Evolutionary conservation across 352 stramenopile genomes (phyloP), one percentile per base, ranked within the genome.

Genomic region (Globisporangium okanoganense): DNA sequence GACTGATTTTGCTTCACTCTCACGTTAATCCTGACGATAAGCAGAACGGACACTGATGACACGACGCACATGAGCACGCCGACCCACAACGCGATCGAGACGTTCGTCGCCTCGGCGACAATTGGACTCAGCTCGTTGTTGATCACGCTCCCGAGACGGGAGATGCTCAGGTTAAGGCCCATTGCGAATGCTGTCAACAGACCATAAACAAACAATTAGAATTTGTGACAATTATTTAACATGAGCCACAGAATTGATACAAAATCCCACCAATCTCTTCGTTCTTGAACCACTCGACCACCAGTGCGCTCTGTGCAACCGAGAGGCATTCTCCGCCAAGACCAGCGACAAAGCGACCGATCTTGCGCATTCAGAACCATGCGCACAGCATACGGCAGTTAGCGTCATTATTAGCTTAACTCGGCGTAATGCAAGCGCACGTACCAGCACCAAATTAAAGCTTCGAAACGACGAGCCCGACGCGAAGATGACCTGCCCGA

Each of bases 201-300:
- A 16, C 53, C 43, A 55, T 29, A 35, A 31, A 27, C 58, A 47
- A 18, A 1, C 5, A 22, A 10, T 45, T 12, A 45, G 16, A 45
- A 45, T 13, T 5, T 1, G 40, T 22, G n/a, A n/a, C n/a, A n/a
- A n/a, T n/a, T n/a, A n/a, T 22, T 22, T 7, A 12, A 45, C 40
- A 5, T n/a, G 13, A 6, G 1, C 14, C 41, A 61, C 3, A 5
- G 0, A 43, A 9, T 16, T 33, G 29, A 45, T 45, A 45, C 8
- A 36, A 33, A 14, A 33, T 13, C 70, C 18, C 52, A 87, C 78
- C 77, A 0, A 98, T 66, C 43, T 98, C 92, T 62, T 80, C 95
- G 58, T 94, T 95, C 57, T 92, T 88, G 70, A 98, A 98, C 94
- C 94, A 98, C 8, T 87, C 85, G 5, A 88, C 88, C 1, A 98